Base-by-base conservation (phyloP, 345 rosid species). In the Moricandia arvensis region DNA sequence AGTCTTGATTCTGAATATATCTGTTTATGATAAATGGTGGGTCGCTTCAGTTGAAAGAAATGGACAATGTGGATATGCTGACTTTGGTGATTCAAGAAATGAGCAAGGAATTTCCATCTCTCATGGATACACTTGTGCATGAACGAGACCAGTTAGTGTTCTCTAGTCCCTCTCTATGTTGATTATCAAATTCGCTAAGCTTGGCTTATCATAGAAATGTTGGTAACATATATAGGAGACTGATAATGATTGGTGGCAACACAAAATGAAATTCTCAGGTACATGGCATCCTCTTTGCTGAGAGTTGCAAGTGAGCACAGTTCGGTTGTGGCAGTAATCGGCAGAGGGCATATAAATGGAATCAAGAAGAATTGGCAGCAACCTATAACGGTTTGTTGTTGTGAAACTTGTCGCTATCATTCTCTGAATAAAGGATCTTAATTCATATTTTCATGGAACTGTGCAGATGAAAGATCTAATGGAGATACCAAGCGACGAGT, bases 81-180 rank as follows among this genome's bases (percentile, higher is more conserved):
- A 96, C 99, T 73, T 89, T 93, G 68, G 95, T 96, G 73, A 91
- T 93, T 82, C 95, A 91, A 87, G 96, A 96, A 82, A 91, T 96
- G 98, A 93, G 97, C 89, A 93, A 91, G 86, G 83, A 88, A 67
- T 96, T 89, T 83, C 99, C 99, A 53, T 84, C 98, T 67, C 82
- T 93, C 38, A 93, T 93, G 95, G 92, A 96, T 69, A 90, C 99
- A 16, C 91, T 93, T 75, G 96, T 93, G 16, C 96, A 86, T 73
- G 99, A 96, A 76, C 83, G 99, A 82, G 99, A 96, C 80, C 93
- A 93, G 99, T 96, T 61, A 91, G 91, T 86, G 59, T 69, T 82
- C 72, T 69, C 13, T 81, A 13, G 58, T 51, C 41, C 67, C 71
- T 63, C 15, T 41, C 30, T 74, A 35, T 33, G 54, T 49, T 34